Evolutionary conservation across 306 rosid species (phyloP).

Genomic region (Dryas octopetala): DNA sequence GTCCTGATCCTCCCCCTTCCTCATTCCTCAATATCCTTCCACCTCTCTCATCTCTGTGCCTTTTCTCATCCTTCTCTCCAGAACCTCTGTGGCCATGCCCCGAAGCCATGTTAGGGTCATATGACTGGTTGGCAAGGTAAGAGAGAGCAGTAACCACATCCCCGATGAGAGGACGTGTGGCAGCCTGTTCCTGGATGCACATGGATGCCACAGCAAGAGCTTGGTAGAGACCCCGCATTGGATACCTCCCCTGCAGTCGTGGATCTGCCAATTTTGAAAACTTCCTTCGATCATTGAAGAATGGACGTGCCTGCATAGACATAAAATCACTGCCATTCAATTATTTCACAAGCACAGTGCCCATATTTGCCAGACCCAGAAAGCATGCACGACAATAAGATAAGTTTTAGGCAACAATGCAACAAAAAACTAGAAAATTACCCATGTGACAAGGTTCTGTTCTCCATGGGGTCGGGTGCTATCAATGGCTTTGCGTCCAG

Average conservation of each 20-base stretch:
- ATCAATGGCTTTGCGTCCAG: slow-evolving; percentile 88
- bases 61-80: slow-evolving; percentile 59
- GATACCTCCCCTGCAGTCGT: slow-evolving; percentile 74
- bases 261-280: slow-evolving; percentile 85
- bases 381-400: slow-evolving; percentile 9
- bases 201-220: slow-evolving; percentile 93
- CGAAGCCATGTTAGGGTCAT: slow-evolving; percentile 50
- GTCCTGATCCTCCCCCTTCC: slow-evolving; percentile 76
- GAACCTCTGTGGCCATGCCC: slow-evolving; percentile 58
- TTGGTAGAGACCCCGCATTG: slow-evolving; percentile 86
- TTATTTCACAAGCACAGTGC: slow-evolving; percentile 17
- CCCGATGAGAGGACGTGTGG: slow-evolving; percentile 86
- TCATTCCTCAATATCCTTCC: slow-evolving; percentile 66
- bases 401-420: not conserved
- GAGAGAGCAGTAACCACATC: slow-evolving; percentile 94
- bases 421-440: slow-evolving; percentile 32
- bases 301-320: slow-evolving; percentile 69
- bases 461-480: slow-evolving; percentile 76
- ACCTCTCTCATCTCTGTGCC: slow-evolving; percentile 62
- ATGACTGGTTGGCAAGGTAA: slow-evolving; percentile 77
- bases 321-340: slow-evolving; percentile 21
- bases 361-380: slow-evolving; percentile 7
- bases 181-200: slow-evolving; percentile 94
- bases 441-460: slow-evolving; percentile 91
- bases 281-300: slow-evolving; percentile 82